A percentile compares a stretch with the other conserved stretches of the same genome.
Evolutionary conservation across 2,329 filamentous ascomycete species (phyloP).

Genomic region (Corinectria fuckeliana): DNA sequence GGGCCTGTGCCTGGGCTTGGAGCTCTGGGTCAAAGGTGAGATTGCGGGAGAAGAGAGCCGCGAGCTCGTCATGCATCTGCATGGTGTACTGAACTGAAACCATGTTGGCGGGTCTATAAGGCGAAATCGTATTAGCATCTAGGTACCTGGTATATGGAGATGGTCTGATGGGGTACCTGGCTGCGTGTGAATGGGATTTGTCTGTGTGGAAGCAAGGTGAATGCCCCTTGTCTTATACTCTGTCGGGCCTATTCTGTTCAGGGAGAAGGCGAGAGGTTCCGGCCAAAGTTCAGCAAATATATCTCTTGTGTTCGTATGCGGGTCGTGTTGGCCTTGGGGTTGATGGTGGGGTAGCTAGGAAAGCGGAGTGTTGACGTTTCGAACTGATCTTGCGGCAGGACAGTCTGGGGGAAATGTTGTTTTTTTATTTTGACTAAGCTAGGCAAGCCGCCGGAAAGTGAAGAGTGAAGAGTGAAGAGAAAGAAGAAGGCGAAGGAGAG

Average conservation of each 20-base stretch:
- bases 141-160: background rate
- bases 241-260: background rate
- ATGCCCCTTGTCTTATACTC: conserved; percentile 3
- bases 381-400: conserved; percentile 26
- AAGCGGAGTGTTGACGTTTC: conserved; percentile 27
- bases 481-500: conserved; percentile 9
- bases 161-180: conserved; percentile 22
- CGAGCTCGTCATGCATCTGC: conserved; percentile 81
- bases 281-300: conserved; percentile 5
- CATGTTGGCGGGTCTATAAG: conserved; percentile 39
- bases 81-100: conserved; percentile 53
- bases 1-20: conserved; percentile 26
- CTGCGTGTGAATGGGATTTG: conserved; percentile 1
- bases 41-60: conserved; percentile 78
- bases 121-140: conserved; percentile 19
- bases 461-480: conserved; percentile 16
- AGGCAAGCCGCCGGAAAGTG: conserved; percentile 31
- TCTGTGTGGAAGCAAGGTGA: background rate
- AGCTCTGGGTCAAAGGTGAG: conserved; percentile 66
- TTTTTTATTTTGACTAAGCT: conserved; percentile 37
- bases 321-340: conserved; percentile 14
- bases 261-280: background rate
- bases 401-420: conserved; percentile 30
- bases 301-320: conserved; percentile 4
- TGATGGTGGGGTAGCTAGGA: conserved; percentile 27